Percentiles rank a stretch among this genome's conserved stretches.
Conservation (phyloP, 2,329 filamentous ascomycete genomes). For the Emydomyces testavorans region DNA sequence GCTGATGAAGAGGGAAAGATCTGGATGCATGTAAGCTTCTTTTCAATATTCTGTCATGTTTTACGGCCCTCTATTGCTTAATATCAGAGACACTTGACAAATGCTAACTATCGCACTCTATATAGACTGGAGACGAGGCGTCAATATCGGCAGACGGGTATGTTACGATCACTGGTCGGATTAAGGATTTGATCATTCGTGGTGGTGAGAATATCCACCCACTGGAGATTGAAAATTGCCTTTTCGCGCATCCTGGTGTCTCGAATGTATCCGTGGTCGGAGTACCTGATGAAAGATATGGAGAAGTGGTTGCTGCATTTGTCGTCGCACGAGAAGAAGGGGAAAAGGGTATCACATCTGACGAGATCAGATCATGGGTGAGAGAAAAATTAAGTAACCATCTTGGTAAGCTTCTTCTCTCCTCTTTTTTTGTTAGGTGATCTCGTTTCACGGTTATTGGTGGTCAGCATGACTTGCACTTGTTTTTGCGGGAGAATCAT, state of each 20-base stretch:
- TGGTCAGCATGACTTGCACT: neutral
- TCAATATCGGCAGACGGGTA: constrained; percentile 73
- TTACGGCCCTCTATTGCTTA: too few species aligned
- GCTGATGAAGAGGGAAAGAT: constrained; percentile 45
- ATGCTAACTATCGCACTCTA: neutral
- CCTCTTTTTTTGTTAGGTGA: neutral
- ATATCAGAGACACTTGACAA: neutral
- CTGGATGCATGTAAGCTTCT: constrained; percentile 60
- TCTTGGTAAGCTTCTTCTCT: constrained; percentile 38
- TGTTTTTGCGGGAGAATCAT: neutral
- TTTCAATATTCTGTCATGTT: neutral
- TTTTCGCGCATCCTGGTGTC: constrained; percentile 60
- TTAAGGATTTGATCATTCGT: constrained; percentile 91
- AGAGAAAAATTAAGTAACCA: constrained; percentile 58
- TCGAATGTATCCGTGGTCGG: constrained; percentile 74
- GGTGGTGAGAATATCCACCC: constrained; percentile 96
- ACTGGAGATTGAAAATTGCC: constrained; percentile 78
- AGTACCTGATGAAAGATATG: constrained; percentile 67
- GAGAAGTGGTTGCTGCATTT: constrained; percentile 79
- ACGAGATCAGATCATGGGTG: constrained; percentile 62
- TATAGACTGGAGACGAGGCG: constrained; percentile 85
- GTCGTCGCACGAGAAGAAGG: constrained; percentile 45
- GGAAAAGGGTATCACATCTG: constrained; percentile 40
- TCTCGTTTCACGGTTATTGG: too few species aligned
- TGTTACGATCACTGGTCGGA: constrained; percentile 75